Base-by-base conservation (phyloP, 1,284 basidiomycete genomes). In the Cryptococcus wingfieldii region DNA sequence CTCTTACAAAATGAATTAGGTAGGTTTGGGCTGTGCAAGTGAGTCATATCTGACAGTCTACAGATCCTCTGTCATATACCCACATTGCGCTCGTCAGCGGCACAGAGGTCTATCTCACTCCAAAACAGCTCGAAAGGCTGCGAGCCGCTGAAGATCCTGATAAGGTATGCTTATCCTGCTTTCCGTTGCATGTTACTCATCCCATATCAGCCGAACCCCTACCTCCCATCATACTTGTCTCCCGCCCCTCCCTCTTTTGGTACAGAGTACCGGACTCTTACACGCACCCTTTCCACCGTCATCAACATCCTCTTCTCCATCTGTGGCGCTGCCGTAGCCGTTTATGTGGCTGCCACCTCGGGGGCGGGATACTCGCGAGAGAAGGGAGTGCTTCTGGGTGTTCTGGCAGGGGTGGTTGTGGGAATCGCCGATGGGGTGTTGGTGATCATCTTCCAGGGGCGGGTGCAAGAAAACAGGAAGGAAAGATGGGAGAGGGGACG, bases 301-400 rank as follows among this genome's bases (percentile, higher is more conserved):
- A 53, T 74, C 55, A 75, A 75, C 51, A 64, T 75, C 28, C 58
- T 73, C 31, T 75, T 75, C 60, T 70, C 69, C 4, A 67, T 74
- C 6, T 57, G 70, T 47, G 73, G 73, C 0, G 62, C 64, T 10
- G 68, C 64, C 9, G 62, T 57, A 8, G 73, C 70, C 2, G 71
- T 71, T 12, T 74, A 71, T 55, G 62, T 68, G 13, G 73, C 66
- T 0, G 58, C 65, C 2, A 60, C 54, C 5, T 59, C 61, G 2
- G 68, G 70, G 2, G 69, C 66, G 6, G 72, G 73, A 7, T 75
- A 70, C 51, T 49, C 52, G 1, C 41, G 59, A 1, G 70, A 71
- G 47, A 55, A 41, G 5, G 67, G 62, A 2, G 50, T 71, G 3
- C 31, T 74, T 8, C 56, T 74, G 31, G 69, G 61, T 12, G 59